Evolutionary conservation across 169 alveolate species (phyloP).

Genomic region (Cyclospora cayetanensis): DNA sequence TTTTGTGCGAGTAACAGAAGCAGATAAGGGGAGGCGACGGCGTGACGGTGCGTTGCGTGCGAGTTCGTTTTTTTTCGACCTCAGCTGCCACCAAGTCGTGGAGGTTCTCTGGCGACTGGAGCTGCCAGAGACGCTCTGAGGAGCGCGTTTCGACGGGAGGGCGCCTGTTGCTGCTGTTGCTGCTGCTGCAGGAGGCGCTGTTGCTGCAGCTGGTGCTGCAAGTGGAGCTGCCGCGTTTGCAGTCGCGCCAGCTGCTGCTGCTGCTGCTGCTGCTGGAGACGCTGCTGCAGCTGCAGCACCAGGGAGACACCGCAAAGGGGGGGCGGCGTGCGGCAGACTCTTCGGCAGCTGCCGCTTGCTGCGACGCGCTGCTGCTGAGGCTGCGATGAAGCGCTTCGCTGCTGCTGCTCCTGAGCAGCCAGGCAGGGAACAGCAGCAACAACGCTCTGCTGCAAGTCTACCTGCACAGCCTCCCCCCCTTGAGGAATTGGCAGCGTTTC

Average conservation of each 20-base stretch:
- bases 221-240: background rate
- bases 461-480: background rate
- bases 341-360: background rate
- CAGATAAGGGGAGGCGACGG: too few relatives aligned
- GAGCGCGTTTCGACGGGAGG: background rate
- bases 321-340: background rate
- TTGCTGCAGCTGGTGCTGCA: conserved; percentile 10
- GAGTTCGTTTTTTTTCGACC: too few relatives aligned
- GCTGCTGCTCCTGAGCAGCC: background rate
- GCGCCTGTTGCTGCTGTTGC: background rate
- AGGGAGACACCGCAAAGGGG: background rate
- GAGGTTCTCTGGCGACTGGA: background rate
- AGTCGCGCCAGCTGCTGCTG: conserved; percentile 3
- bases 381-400: too few relatives aligned
- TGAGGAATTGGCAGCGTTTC: background rate
- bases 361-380: conserved; percentile 2
- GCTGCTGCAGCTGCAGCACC: conserved; percentile 17
- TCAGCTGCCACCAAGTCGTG: background rate
- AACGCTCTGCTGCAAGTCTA: too few relatives aligned
- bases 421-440: too few relatives aligned
- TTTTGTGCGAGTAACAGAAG: too few relatives aligned
- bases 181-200: background rate
- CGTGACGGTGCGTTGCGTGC: too few relatives aligned
- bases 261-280: conserved; percentile 11
- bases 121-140: background rate